A percentile compares a stretch with the other conserved stretches of the same genome.
These are phyloP conservation scores for Teratosphaeria destructans DNA, from an alignment of 2,329 filamentous ascomycete species.

Conservation along the genomic window DNA sequence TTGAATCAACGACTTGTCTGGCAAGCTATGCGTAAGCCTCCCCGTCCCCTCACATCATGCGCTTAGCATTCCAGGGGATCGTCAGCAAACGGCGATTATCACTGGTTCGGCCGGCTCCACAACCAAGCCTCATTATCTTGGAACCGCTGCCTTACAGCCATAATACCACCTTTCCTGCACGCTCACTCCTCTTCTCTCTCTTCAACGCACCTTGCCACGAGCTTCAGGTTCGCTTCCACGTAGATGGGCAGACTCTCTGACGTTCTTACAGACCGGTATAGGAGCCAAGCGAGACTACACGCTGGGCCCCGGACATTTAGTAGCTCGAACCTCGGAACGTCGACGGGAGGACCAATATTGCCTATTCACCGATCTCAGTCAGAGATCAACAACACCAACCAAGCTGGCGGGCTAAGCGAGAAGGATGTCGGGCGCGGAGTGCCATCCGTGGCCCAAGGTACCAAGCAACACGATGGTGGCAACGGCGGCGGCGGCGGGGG, in stretches of 20 bases:
- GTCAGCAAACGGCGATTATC: neutral
- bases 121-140: neutral
- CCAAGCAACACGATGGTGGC: conserved; percentile 2
- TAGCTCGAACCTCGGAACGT: conserved; percentile 10
- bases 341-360: conserved; percentile 23
- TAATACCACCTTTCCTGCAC: neutral
- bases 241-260: conserved; percentile 47
- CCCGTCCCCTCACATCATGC: neutral
- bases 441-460: conserved; percentile 15
- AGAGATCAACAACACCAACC: conserved; percentile 11
- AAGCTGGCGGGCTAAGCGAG: conserved; percentile 25
- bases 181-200: neutral
- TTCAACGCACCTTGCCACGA: neutral
- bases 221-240: conserved; percentile 7
- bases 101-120: neutral
- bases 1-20: neutral
- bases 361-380: conserved; percentile 14
- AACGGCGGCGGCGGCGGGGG: conserved; percentile 7
- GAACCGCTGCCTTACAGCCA: neutral
- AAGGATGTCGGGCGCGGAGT: conserved; percentile 15
- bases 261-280: conserved; percentile 41
- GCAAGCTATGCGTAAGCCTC: neutral
- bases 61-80: neutral
- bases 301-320: conserved; percentile 11
- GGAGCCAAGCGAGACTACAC: conserved; percentile 38